These are phyloP conservation scores for Rhodotorula taiwanensis DNA, from an alignment of 768 basidiomycete species.

Conservation along the genomic window DNA sequence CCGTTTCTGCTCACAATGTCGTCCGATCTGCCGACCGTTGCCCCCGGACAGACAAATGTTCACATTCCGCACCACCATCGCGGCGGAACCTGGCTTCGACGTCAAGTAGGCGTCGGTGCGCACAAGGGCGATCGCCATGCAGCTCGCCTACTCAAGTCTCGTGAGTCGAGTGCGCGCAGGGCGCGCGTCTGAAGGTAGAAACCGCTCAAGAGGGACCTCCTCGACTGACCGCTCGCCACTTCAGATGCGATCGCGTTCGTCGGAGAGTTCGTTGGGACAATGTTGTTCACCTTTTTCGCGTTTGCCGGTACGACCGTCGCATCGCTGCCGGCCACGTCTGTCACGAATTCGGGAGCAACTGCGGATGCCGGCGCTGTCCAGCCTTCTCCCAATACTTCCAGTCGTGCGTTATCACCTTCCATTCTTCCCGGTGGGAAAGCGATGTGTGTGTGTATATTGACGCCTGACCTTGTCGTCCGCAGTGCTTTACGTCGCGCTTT, in stretches of 20 bases:
- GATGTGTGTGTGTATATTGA: no score
- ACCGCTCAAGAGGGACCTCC: no score
- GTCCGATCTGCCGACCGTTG: no score
- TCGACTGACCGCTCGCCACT: no score
- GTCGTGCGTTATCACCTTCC: not conserved
- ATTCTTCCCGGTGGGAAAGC: no score
- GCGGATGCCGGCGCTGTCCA: constrained; percentile 17
- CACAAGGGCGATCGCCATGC: constrained; percentile 19
- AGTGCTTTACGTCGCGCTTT: constrained; percentile 16
- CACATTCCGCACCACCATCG: constrained; percentile 2
- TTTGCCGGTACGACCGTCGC: constrained; percentile 1
- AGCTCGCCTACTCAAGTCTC: constrained; percentile 15
- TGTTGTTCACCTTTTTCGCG: constrained; percentile 2
- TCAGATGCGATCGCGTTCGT: constrained; percentile 11
- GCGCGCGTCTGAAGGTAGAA: no score
- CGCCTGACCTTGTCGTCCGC: not conserved
- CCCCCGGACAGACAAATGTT: constrained; percentile 19
- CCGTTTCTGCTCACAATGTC: no score
- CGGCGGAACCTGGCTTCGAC: constrained; percentile 9
- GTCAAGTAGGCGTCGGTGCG: constrained; percentile 13
- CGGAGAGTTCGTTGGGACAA: constrained; percentile 18
- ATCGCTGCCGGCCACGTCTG: no score
- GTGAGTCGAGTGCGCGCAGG: constrained; percentile 1
- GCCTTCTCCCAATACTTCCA: constrained; percentile 11
- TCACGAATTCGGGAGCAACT: no score